phyloP scores from a whole-genome alignment of 2,329 filamentous ascomycete species.

The Colletotrichum godetiae region DNA sequence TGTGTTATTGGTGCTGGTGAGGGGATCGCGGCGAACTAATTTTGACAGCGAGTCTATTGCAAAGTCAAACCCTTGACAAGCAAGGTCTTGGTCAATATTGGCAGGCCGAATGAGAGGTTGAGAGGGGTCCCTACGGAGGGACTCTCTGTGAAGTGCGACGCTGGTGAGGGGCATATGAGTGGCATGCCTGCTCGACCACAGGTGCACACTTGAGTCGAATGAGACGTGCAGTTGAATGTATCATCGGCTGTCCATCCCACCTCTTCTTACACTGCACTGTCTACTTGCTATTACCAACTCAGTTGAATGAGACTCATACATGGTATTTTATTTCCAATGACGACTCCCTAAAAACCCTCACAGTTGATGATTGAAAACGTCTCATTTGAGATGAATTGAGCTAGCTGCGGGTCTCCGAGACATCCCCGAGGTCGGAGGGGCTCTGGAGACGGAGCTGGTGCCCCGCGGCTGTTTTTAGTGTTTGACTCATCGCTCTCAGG shows the following conservation, averaged over 20 bases:
- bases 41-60: no score
- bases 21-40: no score
- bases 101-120: no score
- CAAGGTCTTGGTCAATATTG: no score
- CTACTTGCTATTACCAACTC: not conserved
- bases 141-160: no score
- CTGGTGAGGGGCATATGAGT: not conserved
- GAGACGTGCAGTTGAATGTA: not conserved
- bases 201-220: constrained; percentile 31
- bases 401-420: constrained; percentile 33
- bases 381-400: not conserved
- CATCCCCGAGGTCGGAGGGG: constrained; percentile 32
- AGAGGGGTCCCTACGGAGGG: no score
- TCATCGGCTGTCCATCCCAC: not conserved
- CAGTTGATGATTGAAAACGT: not conserved
- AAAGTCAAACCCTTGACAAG: no score
- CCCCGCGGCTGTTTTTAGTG: constrained; percentile 33
- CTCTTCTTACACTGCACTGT: not conserved
- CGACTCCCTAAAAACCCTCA: not conserved
- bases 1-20: no score
- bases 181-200: constrained; percentile 32
- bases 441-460: constrained; percentile 12
- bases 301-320: not conserved
- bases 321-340: no score
- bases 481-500: constrained; percentile 28